A percentile compares a stretch with the other conserved stretches of the same genome.
These are phyloP conservation scores for Gaeumannomyces tritici DNA, from an alignment of 2,329 filamentous ascomycete species.

Conservation along the genomic window DNA sequence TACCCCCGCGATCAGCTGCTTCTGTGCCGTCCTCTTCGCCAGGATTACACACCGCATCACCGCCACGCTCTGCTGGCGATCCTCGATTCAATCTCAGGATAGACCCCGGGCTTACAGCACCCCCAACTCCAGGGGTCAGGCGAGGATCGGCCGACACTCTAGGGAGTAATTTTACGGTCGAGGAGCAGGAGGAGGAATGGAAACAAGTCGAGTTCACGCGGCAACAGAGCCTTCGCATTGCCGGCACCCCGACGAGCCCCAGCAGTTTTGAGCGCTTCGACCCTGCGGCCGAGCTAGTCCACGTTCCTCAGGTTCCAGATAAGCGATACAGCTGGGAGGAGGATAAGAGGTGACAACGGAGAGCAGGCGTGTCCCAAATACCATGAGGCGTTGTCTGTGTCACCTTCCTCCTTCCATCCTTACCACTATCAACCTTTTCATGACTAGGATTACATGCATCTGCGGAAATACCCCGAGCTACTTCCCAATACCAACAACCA, in stretches of 20 bases:
- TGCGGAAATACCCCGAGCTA: background rate
- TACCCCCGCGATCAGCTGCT: background rate
- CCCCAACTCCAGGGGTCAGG: background rate
- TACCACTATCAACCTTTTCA: background rate
- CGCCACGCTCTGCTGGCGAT: background rate
- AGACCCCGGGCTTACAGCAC: background rate
- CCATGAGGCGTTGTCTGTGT: background rate
- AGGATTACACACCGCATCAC: background rate
- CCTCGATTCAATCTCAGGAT: background rate
- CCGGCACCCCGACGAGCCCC: slow-evolving; percentile 11
- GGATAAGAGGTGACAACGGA: slow-evolving; percentile 9
- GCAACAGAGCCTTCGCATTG: slow-evolving; percentile 12
- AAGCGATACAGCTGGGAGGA: slow-evolving; percentile 44
- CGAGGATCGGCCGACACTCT: slow-evolving; percentile 32
- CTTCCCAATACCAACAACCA: background rate
- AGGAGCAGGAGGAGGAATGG: slow-evolving; percentile 30
- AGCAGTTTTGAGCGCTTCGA: slow-evolving; percentile 32
- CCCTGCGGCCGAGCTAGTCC: slow-evolving; percentile 32
- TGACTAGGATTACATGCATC: background rate
- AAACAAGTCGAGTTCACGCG: slow-evolving; percentile 18
- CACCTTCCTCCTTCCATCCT: background rate
- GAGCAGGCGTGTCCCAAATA: background rate
- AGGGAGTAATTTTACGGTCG: slow-evolving; percentile 47
- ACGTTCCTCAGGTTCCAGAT: slow-evolving; percentile 40
- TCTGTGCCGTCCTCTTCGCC: background rate